Evolutionary conservation across 495 filamentous ascomycete genomes (phyloP).

Genomic region (Arthonia radiata): DNA sequence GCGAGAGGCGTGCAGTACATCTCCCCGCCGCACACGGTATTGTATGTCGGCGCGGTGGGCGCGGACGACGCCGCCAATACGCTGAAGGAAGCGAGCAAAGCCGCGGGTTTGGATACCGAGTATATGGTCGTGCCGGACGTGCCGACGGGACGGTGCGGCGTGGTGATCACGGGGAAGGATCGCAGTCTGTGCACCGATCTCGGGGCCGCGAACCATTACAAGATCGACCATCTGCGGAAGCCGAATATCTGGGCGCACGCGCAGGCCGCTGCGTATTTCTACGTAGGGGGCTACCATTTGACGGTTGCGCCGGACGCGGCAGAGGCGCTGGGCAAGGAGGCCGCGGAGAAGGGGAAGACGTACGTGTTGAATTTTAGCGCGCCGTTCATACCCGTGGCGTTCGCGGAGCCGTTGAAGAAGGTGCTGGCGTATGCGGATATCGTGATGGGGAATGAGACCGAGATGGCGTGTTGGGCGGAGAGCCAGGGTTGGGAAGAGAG

Average conservation of each 20-base stretch:
- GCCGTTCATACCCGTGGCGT: constrained; percentile 90
- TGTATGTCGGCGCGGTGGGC: constrained; percentile 85
- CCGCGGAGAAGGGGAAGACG: constrained; percentile 69
- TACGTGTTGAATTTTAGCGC: constrained; percentile 35
- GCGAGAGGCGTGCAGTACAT: constrained; percentile 67
- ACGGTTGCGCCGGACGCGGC: constrained; percentile 78
- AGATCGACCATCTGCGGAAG: constrained; percentile 76
- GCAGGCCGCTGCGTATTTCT: constrained; percentile 68
- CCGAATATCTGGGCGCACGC: constrained; percentile 68
- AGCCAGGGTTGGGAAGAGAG: constrained; percentile 26
- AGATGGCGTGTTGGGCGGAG: constrained; percentile 66
- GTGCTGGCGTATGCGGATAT: constrained; percentile 83
- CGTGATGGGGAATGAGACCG: constrained; percentile 89
- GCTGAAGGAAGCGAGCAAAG: constrained; percentile 51
- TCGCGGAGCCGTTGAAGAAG: constrained; percentile 80
- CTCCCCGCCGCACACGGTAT: constrained; percentile 24
- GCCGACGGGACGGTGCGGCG: constrained; percentile 82
- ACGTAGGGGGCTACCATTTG: constrained; percentile 77
- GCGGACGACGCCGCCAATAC: constrained; percentile 74
- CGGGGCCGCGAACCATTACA: constrained; percentile 88
- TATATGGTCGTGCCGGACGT: constrained; percentile 67
- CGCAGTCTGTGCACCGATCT: constrained; percentile 87
- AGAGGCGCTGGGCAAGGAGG: constrained; percentile 69
- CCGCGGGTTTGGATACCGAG: constrained; percentile 70
- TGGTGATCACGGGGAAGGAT: constrained; percentile 88